phyloP scores from a whole-genome alignment of 805 yeast species.

The Yamadazyma philogaea region DNA sequence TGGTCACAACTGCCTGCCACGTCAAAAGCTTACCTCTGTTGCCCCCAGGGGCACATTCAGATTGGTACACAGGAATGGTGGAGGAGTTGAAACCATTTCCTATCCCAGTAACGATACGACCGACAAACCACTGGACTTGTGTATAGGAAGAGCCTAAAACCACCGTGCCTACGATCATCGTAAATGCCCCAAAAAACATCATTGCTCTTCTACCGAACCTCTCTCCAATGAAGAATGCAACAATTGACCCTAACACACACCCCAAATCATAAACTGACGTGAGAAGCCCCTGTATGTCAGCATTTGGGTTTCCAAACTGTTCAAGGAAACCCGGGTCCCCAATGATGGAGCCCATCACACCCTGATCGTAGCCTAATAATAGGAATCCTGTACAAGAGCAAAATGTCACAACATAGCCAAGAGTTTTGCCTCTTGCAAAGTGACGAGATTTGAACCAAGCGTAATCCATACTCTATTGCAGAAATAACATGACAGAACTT shows the following conservation, averaged over 20 bases:
- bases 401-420: constrained; percentile 11
- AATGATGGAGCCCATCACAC: constrained; percentile 13
- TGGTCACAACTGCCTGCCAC: constrained; percentile 24
- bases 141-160: background rate
- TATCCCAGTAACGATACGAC: constrained; percentile 51
- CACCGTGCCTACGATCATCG: constrained; percentile 56
- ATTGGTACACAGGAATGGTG: constrained; percentile 75
- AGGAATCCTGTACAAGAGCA: constrained; percentile 13
- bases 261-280: constrained; percentile 51
- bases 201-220: constrained; percentile 59
- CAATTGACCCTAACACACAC: constrained; percentile 23
- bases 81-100: constrained; percentile 76
- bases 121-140: background rate
- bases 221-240: constrained; percentile 27
- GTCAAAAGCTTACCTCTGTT: constrained; percentile 21
- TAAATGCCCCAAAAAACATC: constrained; percentile 52
- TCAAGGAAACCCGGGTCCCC: constrained; percentile 6
- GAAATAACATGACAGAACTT: background rate
- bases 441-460: constrained; percentile 6
- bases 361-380: constrained; percentile 11
- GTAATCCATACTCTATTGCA: background rate
- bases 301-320: constrained; percentile 7
- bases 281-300: constrained; percentile 48
- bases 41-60: constrained; percentile 66
- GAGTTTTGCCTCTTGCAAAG: constrained; percentile 9